Percentiles rank a stretch among this genome's conserved stretches.
phyloP scores from a whole-genome alignment of 1,284 basidiomycete genomes.

The Schizophyllum amplum region DNA sequence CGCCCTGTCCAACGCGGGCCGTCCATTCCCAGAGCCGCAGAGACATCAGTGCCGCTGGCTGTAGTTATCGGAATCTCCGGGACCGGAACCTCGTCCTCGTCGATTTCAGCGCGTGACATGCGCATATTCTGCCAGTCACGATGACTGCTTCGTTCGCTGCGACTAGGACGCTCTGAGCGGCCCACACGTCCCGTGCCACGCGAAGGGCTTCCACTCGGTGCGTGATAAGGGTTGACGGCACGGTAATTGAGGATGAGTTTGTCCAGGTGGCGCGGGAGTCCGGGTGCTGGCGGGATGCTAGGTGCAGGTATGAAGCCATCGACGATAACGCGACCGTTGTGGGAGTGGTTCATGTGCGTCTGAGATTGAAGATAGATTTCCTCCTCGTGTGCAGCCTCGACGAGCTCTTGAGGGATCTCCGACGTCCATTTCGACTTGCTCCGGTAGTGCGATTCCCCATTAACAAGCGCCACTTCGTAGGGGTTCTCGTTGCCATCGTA shows the following conservation, averaged over 20 bases:
- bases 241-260: slow-evolving; percentile 82
- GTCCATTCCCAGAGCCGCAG: neutral
- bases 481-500: neutral
- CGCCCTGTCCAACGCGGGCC: neutral
- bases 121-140: slow-evolving; percentile 6
- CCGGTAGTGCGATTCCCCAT: neutral
- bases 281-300: slow-evolving; percentile 78
- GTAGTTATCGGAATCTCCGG: slow-evolving; percentile 22
- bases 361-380: slow-evolving; percentile 58
- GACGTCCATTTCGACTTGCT: slow-evolving; percentile 54
- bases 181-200: slow-evolving; percentile 13
- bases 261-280: slow-evolving; percentile 86
- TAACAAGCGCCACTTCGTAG: neutral
- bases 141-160: slow-evolving; percentile 11
- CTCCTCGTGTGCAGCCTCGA: slow-evolving; percentile 66
- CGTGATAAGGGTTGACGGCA: slow-evolving; percentile 16
- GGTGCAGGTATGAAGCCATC: slow-evolving; percentile 45
- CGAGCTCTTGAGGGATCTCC: slow-evolving; percentile 65
- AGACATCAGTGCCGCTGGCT: slow-evolving; percentile 34
- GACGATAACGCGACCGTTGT: slow-evolving; percentile 11
- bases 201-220: neutral
- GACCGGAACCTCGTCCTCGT: slow-evolving; percentile 7
- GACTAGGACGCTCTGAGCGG: neutral
- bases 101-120: neutral
- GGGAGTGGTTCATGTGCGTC: slow-evolving; percentile 13